Evolutionary conservation across 768 basidiomycete species (phyloP).

Genomic region (Sporobolomyces roseus): DNA sequence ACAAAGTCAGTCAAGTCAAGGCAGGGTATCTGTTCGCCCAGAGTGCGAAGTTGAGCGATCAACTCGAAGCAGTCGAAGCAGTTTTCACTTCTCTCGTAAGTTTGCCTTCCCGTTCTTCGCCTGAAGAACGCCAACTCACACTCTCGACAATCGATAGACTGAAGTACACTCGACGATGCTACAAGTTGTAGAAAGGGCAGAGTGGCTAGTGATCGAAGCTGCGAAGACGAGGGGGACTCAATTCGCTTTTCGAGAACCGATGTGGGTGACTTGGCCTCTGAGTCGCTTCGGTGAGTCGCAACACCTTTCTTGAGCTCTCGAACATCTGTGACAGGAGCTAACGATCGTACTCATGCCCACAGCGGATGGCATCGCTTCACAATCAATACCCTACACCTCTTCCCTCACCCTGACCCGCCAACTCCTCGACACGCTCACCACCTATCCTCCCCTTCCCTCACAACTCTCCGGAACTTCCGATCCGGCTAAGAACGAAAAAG

Average conservation of each 20-base stretch:
- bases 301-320: not conserved
- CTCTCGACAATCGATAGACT: not conserved
- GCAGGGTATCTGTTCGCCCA: slow-evolving; percentile 38
- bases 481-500: too few relatives aligned
- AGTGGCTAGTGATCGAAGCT: slow-evolving; percentile 31
- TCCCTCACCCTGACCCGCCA: slow-evolving; percentile 34
- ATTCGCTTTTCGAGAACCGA: slow-evolving; percentile 36
- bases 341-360: not conserved
- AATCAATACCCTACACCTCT: slow-evolving; percentile 24
- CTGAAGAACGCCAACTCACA: not conserved
- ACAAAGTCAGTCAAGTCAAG: slow-evolving; percentile 11
- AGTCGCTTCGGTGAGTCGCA: slow-evolving; percentile 37
- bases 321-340: too few relatives aligned
- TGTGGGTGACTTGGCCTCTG: slow-evolving; percentile 42
- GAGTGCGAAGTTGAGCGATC: slow-evolving; percentile 35
- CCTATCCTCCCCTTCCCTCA: slow-evolving; percentile 28
- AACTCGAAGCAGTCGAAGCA: slow-evolving; percentile 28
- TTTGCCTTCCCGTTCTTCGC: not conserved
- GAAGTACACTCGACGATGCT: slow-evolving; percentile 16
- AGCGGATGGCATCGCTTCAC: slow-evolving; percentile 31
- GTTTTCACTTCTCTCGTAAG: slow-evolving; percentile 31
- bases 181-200: slow-evolving; percentile 25
- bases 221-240: slow-evolving; percentile 20
- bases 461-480: not conserved
- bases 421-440: slow-evolving; percentile 35